Conservation (phyloP, 768 basidiomycete genomes). For the Amanita pallidorosea region DNA sequence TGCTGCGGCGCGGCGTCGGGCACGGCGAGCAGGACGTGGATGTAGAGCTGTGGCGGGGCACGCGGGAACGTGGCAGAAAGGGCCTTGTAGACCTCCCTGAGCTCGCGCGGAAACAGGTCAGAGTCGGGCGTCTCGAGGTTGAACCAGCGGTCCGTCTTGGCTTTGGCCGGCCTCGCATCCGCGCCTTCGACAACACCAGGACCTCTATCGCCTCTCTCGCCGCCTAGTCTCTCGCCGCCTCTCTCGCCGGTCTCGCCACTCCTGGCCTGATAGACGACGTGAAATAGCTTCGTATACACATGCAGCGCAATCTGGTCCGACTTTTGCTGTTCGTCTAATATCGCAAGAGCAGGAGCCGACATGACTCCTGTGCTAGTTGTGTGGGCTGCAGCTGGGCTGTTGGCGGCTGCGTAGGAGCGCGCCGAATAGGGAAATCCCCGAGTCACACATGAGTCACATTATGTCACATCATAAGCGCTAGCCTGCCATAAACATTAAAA, state of each 20-base stretch:
- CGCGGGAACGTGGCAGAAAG: constrained; percentile 33
- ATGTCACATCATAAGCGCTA: no score
- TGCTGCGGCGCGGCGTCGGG: constrained; percentile 43
- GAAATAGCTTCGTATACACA: constrained; percentile 74
- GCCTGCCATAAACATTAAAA: no score
- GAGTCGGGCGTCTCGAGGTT: constrained; percentile 73
- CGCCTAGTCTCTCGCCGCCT: neutral
- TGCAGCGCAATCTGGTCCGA: constrained; percentile 82
- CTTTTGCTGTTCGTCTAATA: constrained; percentile 25
- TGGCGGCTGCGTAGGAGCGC: neutral
- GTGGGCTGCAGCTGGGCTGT: neutral
- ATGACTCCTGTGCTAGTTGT: no score
- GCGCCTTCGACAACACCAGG: neutral
- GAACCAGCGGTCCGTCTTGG: constrained; percentile 61
- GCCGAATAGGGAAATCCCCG: no score
- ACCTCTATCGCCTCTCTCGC: no score
- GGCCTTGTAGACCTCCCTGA: constrained; percentile 47
- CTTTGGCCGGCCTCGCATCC: neutral
- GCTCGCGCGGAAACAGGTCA: constrained; percentile 53
- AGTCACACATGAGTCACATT: no score
- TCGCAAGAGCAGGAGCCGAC: no score
- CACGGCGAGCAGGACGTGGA: constrained; percentile 60
- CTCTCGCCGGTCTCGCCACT: constrained; percentile 13
- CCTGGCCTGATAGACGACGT: constrained; percentile 64
- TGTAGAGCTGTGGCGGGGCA: constrained; percentile 40